Base-by-base conservation (phyloP, 2,329 filamentous ascomycete species). In the Harringtonia aguacate region DNA sequence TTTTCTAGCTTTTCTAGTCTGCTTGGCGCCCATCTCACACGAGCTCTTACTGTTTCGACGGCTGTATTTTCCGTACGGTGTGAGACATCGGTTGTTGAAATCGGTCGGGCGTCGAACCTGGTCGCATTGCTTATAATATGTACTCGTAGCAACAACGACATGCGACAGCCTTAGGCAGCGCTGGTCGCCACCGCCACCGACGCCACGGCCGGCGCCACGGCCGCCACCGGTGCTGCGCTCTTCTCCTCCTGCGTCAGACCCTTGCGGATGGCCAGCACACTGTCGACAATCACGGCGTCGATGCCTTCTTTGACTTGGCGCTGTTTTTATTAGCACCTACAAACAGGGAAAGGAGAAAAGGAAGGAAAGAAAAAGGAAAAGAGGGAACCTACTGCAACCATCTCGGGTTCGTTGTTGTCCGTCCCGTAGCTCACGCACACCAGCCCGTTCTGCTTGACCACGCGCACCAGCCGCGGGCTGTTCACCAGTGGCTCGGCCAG, bases 231-330 rank as follows among this genome's bases (percentile, higher is more conserved):
- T 22, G 18, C 40, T 17, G 34, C 37, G 33, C 46, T 48, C 42
- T 42, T 46, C 46, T 55, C 51, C 17, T 53, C 53, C 42, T 59
- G 65, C 1, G 86, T 92, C 48, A 98, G 72, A 1, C 87, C 90
- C 63, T 95, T 88, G 38, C 90, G 80, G 53, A 98, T 95, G 34
- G 86, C 86, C 27, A 97, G 75, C 4, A 98, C 90, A 49, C 79
- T 92, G 60, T 98, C 92, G 14, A 97, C 92, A 57, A 98, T 98
- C 43, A 98, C 90, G 1, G 92, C 92, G 59, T 98, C 92, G 49
- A 98, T 95, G 39, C 92, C 90, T 63, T 95, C 86, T 44, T 86
- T 85, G 10, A 94, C 86, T 80, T 98, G 92, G 50, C 83, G 68
- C 81, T 89, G 58, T 52, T 15, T 17, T 40, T 34, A 29, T 44